Conservation (phyloP, 495 filamentous ascomycete genomes). For the Bombardia bombarda region DNA sequence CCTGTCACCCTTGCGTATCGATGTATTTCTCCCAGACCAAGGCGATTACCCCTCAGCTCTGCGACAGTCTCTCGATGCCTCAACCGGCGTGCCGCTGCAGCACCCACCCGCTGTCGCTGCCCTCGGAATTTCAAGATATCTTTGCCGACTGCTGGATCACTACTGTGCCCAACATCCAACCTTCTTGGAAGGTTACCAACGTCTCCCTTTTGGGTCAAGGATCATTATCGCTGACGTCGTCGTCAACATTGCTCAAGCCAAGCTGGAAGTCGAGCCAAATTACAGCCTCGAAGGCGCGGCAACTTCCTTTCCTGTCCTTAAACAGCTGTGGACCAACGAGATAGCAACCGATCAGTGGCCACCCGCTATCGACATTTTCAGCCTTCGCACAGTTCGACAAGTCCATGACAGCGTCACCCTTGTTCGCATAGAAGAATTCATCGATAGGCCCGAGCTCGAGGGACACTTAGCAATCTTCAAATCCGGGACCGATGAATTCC, state of each 20-base stretch:
- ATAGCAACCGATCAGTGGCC: not conserved
- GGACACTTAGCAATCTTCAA: slow-evolving; percentile 1
- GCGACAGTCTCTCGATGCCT: slow-evolving; percentile 1
- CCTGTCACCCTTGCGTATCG: not conserved
- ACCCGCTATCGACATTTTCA: not conserved
- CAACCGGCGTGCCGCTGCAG: not conserved
- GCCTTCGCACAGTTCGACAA: not conserved
- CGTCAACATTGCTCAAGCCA: not conserved
- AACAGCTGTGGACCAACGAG: not conserved
- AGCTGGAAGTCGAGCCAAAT: not conserved
- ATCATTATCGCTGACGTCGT: not conserved
- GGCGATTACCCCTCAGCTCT: not conserved
- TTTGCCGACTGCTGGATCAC: not conserved
- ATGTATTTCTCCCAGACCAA: not conserved
- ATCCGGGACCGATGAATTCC: slow-evolving; percentile 1
- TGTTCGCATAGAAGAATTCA: not conserved
- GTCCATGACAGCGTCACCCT: slow-evolving; percentile 2
- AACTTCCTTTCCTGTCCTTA: not conserved
- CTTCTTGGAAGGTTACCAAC: not conserved
- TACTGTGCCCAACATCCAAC: not conserved
- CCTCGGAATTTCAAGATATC: slow-evolving; percentile 2
- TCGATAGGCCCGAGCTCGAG: not conserved
- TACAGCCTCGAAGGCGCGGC: not conserved
- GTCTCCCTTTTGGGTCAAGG: slow-evolving; percentile 2
- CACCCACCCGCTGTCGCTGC: not conserved